A percentile compares a stretch with the other conserved stretches of the same genome.
Conservation (phyloP, 768 basidiomycete genomes). For the Tylopilus rubrobrunneus region DNA sequence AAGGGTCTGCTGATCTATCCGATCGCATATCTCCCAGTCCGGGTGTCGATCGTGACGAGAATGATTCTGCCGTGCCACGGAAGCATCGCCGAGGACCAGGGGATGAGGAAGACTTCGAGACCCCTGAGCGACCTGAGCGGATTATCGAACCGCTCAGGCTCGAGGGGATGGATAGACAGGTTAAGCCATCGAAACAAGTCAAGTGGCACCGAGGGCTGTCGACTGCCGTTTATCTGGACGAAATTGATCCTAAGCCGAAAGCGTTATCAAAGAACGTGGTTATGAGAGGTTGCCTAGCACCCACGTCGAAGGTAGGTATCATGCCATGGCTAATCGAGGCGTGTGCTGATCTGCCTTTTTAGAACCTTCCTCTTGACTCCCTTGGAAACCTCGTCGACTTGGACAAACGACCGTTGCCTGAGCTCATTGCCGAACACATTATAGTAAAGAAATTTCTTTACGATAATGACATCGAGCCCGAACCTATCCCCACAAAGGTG, state of each 20-base stretch:
- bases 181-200: conserved; percentile 50
- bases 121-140: conserved; percentile 48
- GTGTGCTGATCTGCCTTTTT: conserved; percentile 7
- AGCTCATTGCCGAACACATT: conserved; percentile 62
- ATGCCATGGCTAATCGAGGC: not conserved
- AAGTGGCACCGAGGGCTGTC: conserved; percentile 75
- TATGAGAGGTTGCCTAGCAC: conserved; percentile 65
- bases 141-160: conserved; percentile 40
- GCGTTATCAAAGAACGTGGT: conserved; percentile 39
- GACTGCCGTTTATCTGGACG: conserved; percentile 59
- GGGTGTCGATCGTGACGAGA: conserved; percentile 22
- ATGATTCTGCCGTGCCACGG: conserved; percentile 19
- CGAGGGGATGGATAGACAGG: conserved; percentile 30
- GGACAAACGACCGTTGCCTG: conserved; percentile 46
- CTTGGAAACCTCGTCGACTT: conserved; percentile 68
- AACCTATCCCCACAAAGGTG: conserved; percentile 37
- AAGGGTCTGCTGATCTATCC: conserved; percentile 22
- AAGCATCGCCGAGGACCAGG: conserved; percentile 66
- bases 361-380: conserved; percentile 63
- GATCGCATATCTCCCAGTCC: conserved; percentile 1
- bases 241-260: conserved; percentile 51
- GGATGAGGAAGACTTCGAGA: conserved; percentile 78
- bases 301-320: conserved; percentile 59
- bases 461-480: conserved; percentile 57
- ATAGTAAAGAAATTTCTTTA: conserved; percentile 78